Evolutionary conservation across 352 stramenopile species (phyloP), one percentile per base, ranked within the genome.

Genomic region (Phytophthora pinifolia): DNA sequence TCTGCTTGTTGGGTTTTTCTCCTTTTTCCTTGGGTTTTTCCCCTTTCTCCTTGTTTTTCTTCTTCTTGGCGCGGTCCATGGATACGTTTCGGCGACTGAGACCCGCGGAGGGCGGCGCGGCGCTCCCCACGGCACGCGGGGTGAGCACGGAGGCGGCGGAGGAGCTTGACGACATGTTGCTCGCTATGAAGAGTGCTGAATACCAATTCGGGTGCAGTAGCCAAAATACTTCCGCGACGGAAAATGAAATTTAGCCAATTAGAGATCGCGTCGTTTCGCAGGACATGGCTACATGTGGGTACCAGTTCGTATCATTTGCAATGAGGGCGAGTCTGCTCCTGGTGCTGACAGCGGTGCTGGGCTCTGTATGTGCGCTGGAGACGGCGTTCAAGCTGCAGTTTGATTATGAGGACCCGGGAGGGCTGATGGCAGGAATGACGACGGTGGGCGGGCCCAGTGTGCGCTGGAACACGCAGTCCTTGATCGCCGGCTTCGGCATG

Each of bases 401-500:
- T 9, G 27, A 46, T 32, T 62, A 57, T 51, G 42, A 66, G 8
- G 34, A 60, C 10, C 15, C 52, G 5, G 22, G 8, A 4, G 22
- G 13, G n/a, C n/a, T 48, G 3, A 4, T 52, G 17, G 12, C 38
- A 4, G 34, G 17, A 12, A 44, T 48, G 15, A 39, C 35, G 34
- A 46, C 50, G 6, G 32, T 52, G 38, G 38, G 45, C 9, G 35
- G 46, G 6, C 32, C 46, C 32, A 62, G 69, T 27, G 30, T 77
- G 31, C 76, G 72, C 7, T 90, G 80, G 77, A 90, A 90, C 61
- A 87, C 80, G 14, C 68, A 68, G 44, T 76, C 71, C 12, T 32
- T 83, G n/a, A 36, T 88, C n/a, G 50, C 72, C 13, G 61, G 62
- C 14, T 88, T 88, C 39, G 75, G 75, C 32, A 79, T 90, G 66